Evolutionary conservation across 352 stramenopile genomes (phyloP).

Genomic region (Phytopythium chamaehyphon): DNA sequence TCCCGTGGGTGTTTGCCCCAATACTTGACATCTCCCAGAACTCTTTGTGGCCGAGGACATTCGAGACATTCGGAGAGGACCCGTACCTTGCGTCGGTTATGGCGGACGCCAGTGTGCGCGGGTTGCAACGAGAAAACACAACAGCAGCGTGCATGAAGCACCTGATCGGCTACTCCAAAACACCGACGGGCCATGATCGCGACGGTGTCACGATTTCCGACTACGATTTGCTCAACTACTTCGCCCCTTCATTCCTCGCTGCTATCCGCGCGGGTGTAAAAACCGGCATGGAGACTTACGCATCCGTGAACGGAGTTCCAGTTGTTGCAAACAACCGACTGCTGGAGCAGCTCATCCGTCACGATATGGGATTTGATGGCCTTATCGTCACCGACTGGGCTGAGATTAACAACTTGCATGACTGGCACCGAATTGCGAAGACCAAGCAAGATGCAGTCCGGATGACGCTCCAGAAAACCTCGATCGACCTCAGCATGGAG

Average conservation of each 20-base stretch:
- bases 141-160: constrained; percentile 89
- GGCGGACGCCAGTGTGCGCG: constrained; percentile 67
- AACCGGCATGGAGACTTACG: constrained; percentile 94
- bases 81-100: constrained; percentile 79
- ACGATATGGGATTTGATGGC: constrained; percentile 85
- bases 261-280: constrained; percentile 75
- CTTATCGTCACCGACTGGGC: constrained; percentile 91
- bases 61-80: constrained; percentile 94
- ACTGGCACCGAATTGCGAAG: constrained; percentile 51
- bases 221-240: constrained; percentile 83
- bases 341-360: constrained; percentile 75
- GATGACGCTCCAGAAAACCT: constrained; percentile 66
- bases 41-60: constrained; percentile 86
- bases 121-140: constrained; percentile 68
- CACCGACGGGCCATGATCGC: constrained; percentile 77
- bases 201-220: constrained; percentile 65
- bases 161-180: constrained; percentile 87
- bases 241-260: constrained; percentile 80
- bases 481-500: constrained; percentile 92
- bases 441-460: constrained; percentile 54
- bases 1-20: constrained; percentile 91
- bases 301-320: constrained; percentile 90
- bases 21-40: constrained; percentile 87
- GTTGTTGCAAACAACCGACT: constrained; percentile 83
- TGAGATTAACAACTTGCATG: constrained; percentile 89